These are phyloP conservation scores for Pichia californica DNA, from an alignment of 805 yeast species.

Conservation along the genomic window DNA sequence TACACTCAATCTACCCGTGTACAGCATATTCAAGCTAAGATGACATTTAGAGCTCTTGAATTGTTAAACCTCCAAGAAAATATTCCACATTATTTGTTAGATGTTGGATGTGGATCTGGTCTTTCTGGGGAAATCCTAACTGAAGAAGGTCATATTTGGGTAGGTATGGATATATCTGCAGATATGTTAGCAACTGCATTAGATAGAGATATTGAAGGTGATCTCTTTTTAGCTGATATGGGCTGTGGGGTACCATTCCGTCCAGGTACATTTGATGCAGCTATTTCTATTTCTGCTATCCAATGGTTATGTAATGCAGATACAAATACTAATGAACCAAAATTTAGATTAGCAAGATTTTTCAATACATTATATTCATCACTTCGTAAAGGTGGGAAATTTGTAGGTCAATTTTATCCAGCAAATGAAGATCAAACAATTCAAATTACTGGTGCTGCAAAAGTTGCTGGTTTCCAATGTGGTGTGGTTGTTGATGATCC, in stretches of 20 bases:
- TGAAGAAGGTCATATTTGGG: constrained; percentile 92
- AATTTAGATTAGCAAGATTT: constrained; percentile 68
- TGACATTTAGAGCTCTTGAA: constrained; percentile 92
- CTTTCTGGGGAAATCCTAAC: constrained; percentile 88
- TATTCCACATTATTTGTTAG: constrained; percentile 64
- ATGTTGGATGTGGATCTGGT: constrained; percentile 97
- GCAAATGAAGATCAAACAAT: constrained; percentile 80
- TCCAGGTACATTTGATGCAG: constrained; percentile 96
- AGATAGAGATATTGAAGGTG: constrained; percentile 91
- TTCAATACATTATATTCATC: constrained; percentile 85
- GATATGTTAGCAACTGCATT: constrained; percentile 93
- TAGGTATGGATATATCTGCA: constrained; percentile 94
- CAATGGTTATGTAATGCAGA: constrained; percentile 99
- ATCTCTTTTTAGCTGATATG: constrained; percentile 83
- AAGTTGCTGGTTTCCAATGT: constrained; percentile 92
- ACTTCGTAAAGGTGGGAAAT: constrained; percentile 90
- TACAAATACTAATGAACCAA: constrained; percentile 73
- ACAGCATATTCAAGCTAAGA: constrained; percentile 95
- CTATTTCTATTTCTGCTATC: constrained; percentile 87
- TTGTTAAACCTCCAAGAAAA: constrained; percentile 65
- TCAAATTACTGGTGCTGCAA: constrained; percentile 75
- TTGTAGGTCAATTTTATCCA: constrained; percentile 96
- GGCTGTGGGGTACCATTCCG: constrained; percentile 93
- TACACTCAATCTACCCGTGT: constrained; percentile 94
- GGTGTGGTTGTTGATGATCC: constrained; percentile 93